Percentiles rank a stretch among this genome's conserved stretches.
phyloP scores from a whole-genome alignment of 2,329 filamentous ascomycete species.

The Ophiostoma fasciatum region DNA sequence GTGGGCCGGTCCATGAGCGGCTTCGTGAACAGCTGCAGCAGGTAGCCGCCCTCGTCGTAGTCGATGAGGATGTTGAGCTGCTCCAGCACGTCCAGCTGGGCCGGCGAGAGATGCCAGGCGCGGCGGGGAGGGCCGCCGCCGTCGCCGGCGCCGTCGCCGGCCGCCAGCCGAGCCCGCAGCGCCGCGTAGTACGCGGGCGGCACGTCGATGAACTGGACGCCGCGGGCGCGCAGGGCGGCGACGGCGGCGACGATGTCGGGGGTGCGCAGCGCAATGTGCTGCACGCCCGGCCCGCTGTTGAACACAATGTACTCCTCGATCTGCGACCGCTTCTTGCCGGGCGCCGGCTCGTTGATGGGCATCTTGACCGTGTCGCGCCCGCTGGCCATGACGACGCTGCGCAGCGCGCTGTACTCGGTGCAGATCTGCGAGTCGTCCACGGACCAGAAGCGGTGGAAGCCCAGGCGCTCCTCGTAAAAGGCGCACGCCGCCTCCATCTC shows the following conservation, averaged over 20 bases:
- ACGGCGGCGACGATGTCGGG: slow-evolving; percentile 66
- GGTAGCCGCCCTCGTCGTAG: slow-evolving; percentile 84
- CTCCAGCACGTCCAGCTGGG: slow-evolving; percentile 66
- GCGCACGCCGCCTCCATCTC: slow-evolving; percentile 57
- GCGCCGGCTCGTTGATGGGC: slow-evolving; percentile 93
- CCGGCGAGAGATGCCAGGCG: slow-evolving; percentile 45
- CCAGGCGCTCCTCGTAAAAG: slow-evolving; percentile 76
- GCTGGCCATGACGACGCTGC: slow-evolving; percentile 79
- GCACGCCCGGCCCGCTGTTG: slow-evolving; percentile 78
- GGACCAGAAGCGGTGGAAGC: slow-evolving; percentile 95
- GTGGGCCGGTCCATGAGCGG: slow-evolving; percentile 89
- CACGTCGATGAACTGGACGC: slow-evolving; percentile 85
- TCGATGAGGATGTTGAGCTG: slow-evolving; percentile 80
- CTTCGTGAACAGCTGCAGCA: slow-evolving; percentile 66
- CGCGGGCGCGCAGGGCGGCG: slow-evolving; percentile 63
- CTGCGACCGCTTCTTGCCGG: slow-evolving; percentile 80
- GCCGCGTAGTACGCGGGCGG: slow-evolving; percentile 74
- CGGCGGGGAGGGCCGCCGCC: slow-evolving; percentile 20
- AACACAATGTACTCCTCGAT: slow-evolving; percentile 90
- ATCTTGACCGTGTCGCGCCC: slow-evolving; percentile 82
- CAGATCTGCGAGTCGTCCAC: slow-evolving; percentile 88
- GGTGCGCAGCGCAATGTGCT: slow-evolving; percentile 84
- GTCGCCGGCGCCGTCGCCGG: slow-evolving; percentile 15
- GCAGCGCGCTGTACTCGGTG: slow-evolving; percentile 82
- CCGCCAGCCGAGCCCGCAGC: slow-evolving; percentile 59